Evolutionary conservation across 306 rosid species (phyloP).

Genomic region (Corylus americana): DNA sequence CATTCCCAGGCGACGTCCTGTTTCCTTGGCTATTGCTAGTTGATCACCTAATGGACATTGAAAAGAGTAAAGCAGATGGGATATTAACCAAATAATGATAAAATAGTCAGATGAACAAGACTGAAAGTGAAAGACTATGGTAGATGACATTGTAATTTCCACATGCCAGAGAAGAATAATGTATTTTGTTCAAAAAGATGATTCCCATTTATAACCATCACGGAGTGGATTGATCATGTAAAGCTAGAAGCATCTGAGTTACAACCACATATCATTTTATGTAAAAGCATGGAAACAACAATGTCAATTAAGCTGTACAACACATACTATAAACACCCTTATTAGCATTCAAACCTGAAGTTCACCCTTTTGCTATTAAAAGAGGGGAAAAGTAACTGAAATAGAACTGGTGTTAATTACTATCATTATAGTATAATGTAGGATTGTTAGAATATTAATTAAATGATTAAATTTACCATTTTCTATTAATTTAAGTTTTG

Average conservation of each 20-base stretch:
- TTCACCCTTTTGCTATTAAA: not conserved
- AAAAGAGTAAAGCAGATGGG: slow-evolving; percentile 1
- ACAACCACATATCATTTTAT: not conserved
- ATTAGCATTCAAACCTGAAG: not conserved
- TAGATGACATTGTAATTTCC: not conserved
- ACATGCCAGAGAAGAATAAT: not conserved
- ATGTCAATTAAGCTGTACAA: not conserved
- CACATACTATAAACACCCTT: not conserved
- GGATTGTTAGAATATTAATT: not conserved
- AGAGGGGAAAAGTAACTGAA: not conserved
- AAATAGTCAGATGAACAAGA: not conserved
- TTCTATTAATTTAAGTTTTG: too few species aligned
- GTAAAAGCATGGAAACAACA: not conserved
- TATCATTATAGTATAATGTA: not conserved
- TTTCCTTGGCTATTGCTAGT: slow-evolving; percentile 82
- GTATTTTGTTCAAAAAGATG: not conserved
- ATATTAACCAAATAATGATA: not conserved
- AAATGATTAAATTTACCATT: too few species aligned
- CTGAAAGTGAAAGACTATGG: not conserved
- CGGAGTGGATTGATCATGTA: not conserved
- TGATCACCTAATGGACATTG: slow-evolving; percentile 65
- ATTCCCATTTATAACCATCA: not conserved
- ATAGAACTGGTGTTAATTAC: not conserved
- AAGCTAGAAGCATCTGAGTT: not conserved
- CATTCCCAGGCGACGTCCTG: slow-evolving; percentile 87